These are phyloP conservation scores for Escovopsis sp. DNA, from an alignment of 2,329 filamentous ascomycete species.

Conservation along the genomic window DNA sequence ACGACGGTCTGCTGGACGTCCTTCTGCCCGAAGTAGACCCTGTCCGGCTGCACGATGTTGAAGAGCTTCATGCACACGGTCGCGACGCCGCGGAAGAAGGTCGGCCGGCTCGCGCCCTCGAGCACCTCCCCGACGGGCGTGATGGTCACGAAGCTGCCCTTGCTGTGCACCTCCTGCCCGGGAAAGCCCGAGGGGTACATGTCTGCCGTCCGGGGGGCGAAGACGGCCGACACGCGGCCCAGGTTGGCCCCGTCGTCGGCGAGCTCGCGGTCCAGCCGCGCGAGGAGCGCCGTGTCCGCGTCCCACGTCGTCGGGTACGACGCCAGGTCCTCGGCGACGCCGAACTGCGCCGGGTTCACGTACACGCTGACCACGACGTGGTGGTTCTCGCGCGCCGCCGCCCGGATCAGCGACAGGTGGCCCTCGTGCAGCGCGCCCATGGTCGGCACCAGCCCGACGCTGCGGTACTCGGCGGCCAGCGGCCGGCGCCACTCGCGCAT, in stretches of 20 bases:
- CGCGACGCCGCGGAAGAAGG: constrained; percentile 92
- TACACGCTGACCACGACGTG: constrained; percentile 85
- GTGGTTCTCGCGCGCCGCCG: constrained; percentile 70
- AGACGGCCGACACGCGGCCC: constrained; percentile 67
- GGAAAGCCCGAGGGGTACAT: constrained; percentile 81
- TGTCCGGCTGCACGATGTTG: constrained; percentile 42
- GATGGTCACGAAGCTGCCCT: constrained; percentile 82
- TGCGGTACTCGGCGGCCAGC: constrained; percentile 50
- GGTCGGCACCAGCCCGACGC: constrained; percentile 81
- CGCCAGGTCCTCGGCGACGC: constrained; percentile 69
- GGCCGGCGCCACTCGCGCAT: constrained; percentile 56
- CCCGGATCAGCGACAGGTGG: constrained; percentile 72
- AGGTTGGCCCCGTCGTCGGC: constrained; percentile 41
- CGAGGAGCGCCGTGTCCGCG: constrained; percentile 53
- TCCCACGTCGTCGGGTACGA: constrained; percentile 89
- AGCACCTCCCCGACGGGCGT: constrained; percentile 70
- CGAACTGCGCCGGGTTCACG: constrained; percentile 95
- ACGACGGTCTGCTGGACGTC: constrained; percentile 93
- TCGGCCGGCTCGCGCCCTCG: constrained; percentile 74
- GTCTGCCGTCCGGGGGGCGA: constrained; percentile 65
- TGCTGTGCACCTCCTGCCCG: constrained; percentile 56
- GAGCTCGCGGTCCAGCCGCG: constrained; percentile 57
- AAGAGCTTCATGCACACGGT: constrained; percentile 81
- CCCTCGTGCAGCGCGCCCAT: constrained; percentile 96
- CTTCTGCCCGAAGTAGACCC: constrained; percentile 90